Base-by-base conservation (phyloP, 2,329 filamentous ascomycete species). In the Fusarium chlamydosporum region DNA sequence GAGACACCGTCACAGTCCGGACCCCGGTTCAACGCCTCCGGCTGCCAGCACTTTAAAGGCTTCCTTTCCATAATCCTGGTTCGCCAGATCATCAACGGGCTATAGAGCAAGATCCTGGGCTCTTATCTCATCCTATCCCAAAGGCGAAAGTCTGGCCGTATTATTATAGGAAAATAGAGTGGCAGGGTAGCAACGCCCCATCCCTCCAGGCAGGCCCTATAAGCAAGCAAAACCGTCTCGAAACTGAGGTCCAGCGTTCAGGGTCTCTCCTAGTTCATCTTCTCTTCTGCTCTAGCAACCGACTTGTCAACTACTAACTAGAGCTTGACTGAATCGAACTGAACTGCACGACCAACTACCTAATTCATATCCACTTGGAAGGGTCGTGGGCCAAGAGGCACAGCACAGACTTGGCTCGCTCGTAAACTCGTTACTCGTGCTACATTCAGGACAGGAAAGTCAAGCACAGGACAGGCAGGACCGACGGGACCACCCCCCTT, bases 31-130 rank as follows among this genome's bases (percentile, higher is more conserved):
- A 35, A 48, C 67, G 52, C 56, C 47, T 52, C 59, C 43, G 34
- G 61, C 61, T 70, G 66, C 66, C 66, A 69, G 66, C 67, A 60
- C 67, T 70, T 60, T 64, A 67, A 70, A 67, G 43, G 53, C 10
- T 40, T 33, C 52, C 31, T 43, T 33, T 46, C 43, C 61, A n/a
- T 53, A 35, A 52, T 64, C 54, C 53, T 68, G 65, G 65, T 68
- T 64, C 64, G 65, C 38, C n/a, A 27, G 47, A 51, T 34, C 35
- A 3, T 57, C 33, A 18, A 47, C 42, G 51, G 42, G 58, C 52
- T 57, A 38, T 62, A 62, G 42, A 31, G 27, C 35, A 33, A 47
- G 37, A 65, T 59, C 53, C 60, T 53, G 46, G 60, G 31, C 29
- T 59, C 40, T 61, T 65, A 65, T 61, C 61, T 66, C 23, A 33